phyloP scores from a whole-genome alignment of 306 rosid species.

The Biancaea sappan region DNA sequence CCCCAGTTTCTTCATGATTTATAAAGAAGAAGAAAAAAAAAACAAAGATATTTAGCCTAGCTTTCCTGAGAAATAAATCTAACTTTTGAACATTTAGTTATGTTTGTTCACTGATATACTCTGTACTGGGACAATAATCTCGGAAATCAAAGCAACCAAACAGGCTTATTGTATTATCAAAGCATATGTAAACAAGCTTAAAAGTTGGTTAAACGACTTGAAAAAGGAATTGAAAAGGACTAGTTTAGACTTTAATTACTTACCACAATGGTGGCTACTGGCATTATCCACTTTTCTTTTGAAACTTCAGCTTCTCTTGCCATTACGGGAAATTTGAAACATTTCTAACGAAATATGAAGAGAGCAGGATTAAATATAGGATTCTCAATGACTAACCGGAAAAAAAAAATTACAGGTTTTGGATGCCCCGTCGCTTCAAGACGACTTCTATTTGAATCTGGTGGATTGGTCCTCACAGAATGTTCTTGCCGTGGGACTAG shows the following conservation, averaged over 20 bases:
- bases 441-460: conserved; percentile 95
- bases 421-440: conserved; percentile 99
- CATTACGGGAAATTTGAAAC: too few species aligned
- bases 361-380: not conserved
- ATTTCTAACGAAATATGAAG: too few species aligned
- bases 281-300: too few species aligned
- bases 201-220: conserved; percentile 32
- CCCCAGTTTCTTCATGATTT: not conserved
- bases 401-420: conserved; percentile 67
- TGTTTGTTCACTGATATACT: not conserved
- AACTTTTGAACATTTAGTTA: not conserved
- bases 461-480: conserved; percentile 99
- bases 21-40: not conserved
- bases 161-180: not conserved
- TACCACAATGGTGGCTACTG: too few species aligned
- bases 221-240: too few species aligned
- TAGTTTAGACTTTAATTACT: too few species aligned
- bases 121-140: not conserved
- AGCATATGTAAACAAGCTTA: conserved; percentile 15
- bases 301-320: too few species aligned
- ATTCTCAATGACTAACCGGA: conserved; percentile 23
- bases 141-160: conserved; percentile 15
- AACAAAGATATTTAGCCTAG: not conserved
- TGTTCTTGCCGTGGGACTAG: conserved; percentile 91
- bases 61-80: not conserved